These are phyloP conservation scores for Populus ilicifolia DNA, from an alignment of 345 rosid species.

Conservation along the genomic window DNA sequence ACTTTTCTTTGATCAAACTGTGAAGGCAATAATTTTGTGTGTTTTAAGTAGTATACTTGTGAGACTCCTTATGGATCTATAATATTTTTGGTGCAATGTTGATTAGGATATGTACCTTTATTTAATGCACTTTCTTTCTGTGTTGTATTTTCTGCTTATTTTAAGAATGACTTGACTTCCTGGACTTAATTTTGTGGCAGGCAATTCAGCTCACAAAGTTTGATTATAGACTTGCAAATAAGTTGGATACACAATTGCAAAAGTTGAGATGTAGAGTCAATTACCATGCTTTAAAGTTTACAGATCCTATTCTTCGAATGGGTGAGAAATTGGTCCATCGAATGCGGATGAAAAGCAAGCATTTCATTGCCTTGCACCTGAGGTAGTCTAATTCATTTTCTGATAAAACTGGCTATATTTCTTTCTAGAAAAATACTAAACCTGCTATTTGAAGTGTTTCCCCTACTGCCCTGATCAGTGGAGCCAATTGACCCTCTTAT, in stretches of 20 bases:
- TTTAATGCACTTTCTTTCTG: background rate
- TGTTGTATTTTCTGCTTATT: background rate
- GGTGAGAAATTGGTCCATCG: slow-evolving; percentile 61
- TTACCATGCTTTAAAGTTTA: slow-evolving; percentile 83
- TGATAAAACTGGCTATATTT: background rate
- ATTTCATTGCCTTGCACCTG: slow-evolving; percentile 86
- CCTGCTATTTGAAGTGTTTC: background rate
- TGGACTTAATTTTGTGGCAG: slow-evolving; percentile 36
- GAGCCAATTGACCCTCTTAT: background rate
- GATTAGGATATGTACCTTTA: background rate
- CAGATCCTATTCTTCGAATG: slow-evolving; percentile 72
- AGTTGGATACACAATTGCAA: slow-evolving; percentile 72
- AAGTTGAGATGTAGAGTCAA: slow-evolving; percentile 96
- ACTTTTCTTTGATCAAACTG: background rate
- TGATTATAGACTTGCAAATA: slow-evolving; percentile 94
- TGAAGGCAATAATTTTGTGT: background rate
- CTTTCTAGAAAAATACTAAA: background rate
- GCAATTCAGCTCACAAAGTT: slow-evolving; percentile 83
- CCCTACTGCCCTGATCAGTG: background rate
- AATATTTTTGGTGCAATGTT: background rate
- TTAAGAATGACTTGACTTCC: background rate
- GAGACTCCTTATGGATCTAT: background rate
- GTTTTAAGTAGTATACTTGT: background rate
- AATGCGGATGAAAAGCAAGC: slow-evolving; percentile 77
- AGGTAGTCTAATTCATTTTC: slow-evolving; percentile 44